Evolutionary conservation across 2,329 filamentous ascomycete species (phyloP).

Genomic region (Sclerotinia subarctica): DNA sequence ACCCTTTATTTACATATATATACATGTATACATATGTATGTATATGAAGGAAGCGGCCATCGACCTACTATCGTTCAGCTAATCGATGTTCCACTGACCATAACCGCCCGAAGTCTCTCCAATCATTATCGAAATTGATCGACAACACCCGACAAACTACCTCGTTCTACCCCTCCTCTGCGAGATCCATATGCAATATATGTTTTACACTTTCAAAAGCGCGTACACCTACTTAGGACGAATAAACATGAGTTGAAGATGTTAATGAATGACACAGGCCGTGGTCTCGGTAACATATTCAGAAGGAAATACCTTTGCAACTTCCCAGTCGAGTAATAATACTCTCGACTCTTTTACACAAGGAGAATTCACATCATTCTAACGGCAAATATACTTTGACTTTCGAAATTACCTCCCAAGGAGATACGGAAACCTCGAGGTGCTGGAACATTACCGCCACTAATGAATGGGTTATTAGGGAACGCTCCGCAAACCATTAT

Average conservation of each 20-base stretch:
- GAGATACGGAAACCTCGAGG: conserved; percentile 25
- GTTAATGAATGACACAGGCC: conserved; percentile 23
- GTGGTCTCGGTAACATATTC: conserved; percentile 18
- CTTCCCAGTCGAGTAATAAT: conserved; percentile 23
- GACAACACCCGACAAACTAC: conserved; percentile 11
- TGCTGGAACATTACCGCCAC: conserved; percentile 33
- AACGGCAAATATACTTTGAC: conserved; percentile 25
- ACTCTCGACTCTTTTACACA: conserved; percentile 23
- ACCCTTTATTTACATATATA: background rate
- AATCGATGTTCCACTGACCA: conserved; percentile 19
- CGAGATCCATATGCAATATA: background rate
- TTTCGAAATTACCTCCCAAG: conserved; percentile 22
- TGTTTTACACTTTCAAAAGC: conserved; percentile 8
- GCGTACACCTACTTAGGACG: conserved; percentile 8
- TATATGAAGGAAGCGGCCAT: background rate
- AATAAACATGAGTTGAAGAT: conserved; percentile 23
- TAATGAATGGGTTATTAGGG: conserved; percentile 61
- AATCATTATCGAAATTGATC: conserved; percentile 15
- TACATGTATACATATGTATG: background rate
- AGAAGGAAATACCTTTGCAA: conserved; percentile 17
- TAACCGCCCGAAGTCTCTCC: conserved; percentile 20
- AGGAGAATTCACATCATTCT: conserved; percentile 23
- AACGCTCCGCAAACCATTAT: conserved; percentile 64
- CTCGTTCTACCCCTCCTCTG: conserved; percentile 17
- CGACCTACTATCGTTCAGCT: background rate